Evolutionary conservation across 176 grass and related monocot species (phyloP), one percentile per base, ranked within the genome.

Genomic region (Aegilops bicornis): DNA sequence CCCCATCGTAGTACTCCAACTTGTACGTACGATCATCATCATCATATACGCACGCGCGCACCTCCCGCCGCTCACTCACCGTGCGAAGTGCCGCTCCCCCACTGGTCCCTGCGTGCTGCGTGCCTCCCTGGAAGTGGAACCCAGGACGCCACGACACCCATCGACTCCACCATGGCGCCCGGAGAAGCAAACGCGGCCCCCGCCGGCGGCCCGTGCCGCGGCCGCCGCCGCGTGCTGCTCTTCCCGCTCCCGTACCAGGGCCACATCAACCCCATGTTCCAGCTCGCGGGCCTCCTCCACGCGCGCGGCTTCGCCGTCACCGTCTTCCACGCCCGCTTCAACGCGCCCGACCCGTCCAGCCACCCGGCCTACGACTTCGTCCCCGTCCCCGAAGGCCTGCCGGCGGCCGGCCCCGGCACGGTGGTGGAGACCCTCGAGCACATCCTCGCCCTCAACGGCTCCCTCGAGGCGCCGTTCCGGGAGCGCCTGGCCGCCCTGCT

Each of bases 221-320:
- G 60, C 39, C 39, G 39, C 62, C 62, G 62, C 24, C 63, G 63
- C 62, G 83, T 92, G 35, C 67, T 89, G 25, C 3, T 92, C 20
- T 92, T 89, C 86, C 90, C 90, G 10, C 47, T 81, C 8, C 78
- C 90, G 27, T 86, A 77, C 73, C 90, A 92, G 39, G 86, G 90
- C 76, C 90, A 92, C 82, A 83, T 92, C 71, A 92, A 58, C 62
- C 90, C 90, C 9, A 89, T 89, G 86, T 69, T 92, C 64, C 82
- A 66, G 33, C 90, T 92, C 19, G 86, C 86, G 13, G 78, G 77
- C 78, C 5, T 86, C 61, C 90, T 91, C 64, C 84, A 73, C 79
- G 10, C 33, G 1, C 69, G 64, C 1, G 89, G 84, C 35, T 90
- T 87, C 78, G 61, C 79, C 16, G 7, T 90, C 72, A 91, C 85